Evolutionary conservation across 179 eudicot genomes (phyloP).

Genomic region (Nepenthes alata): DNA sequence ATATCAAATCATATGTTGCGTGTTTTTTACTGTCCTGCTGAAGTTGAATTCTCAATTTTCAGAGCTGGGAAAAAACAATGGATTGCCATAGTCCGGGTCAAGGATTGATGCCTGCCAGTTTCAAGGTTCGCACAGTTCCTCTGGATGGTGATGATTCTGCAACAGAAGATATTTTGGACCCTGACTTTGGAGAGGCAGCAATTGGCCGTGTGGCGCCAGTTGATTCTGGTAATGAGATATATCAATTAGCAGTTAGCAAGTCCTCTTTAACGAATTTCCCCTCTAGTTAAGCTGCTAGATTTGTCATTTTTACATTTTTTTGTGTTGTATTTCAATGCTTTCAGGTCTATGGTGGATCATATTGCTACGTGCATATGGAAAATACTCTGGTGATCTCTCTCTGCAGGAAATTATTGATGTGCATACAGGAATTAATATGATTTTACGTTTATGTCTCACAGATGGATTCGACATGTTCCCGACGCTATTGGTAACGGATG

Average conservation of each 20-base stretch:
- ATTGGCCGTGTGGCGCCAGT: slow-evolving; percentile 96
- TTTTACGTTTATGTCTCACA: slow-evolving; percentile 26
- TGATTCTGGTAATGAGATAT: slow-evolving; percentile 55
- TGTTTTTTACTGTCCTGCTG: too few species aligned
- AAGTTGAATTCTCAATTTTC: background rate
- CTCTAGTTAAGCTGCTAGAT: background rate
- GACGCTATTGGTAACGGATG: slow-evolving; percentile 34
- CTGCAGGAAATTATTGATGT: slow-evolving; percentile 36
- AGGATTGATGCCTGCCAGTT: slow-evolving; percentile 94
- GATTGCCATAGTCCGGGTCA: slow-evolving; percentile 96
- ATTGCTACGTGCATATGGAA: slow-evolving; percentile 33
- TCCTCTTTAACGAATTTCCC: background rate
- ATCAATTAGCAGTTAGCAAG: background rate
- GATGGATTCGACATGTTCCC: slow-evolving; percentile 42
- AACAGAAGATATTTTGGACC: slow-evolving; percentile 78
- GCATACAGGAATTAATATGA: slow-evolving; percentile 38
- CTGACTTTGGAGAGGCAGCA: slow-evolving; percentile 94
- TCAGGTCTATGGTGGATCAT: slow-evolving; percentile 40
- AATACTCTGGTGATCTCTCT: slow-evolving; percentile 28
- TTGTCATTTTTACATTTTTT: background rate
- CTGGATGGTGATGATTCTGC: slow-evolving; percentile 77
- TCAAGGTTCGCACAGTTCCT: slow-evolving; percentile 75
- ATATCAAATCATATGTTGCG: too few species aligned
- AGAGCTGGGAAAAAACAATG: slow-evolving; percentile 50
- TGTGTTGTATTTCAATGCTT: slow-evolving; percentile 4